Evolutionary conservation across 805 yeast species (phyloP).

Genomic region (Wickerhamomyces hampshirensis): DNA sequence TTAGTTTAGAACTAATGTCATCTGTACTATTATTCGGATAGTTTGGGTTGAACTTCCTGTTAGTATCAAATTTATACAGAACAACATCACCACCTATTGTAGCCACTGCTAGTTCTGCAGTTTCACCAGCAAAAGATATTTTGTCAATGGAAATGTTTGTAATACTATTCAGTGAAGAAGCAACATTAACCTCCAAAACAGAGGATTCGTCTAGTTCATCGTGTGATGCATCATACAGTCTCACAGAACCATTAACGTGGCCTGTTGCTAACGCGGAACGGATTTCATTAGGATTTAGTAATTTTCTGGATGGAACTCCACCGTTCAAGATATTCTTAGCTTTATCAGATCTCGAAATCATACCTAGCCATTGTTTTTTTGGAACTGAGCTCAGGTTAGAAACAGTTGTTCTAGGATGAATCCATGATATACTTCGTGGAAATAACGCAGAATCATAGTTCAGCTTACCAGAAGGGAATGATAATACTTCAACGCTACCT

Average conservation of each 20-base stretch:
- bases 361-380: constrained; percentile 72
- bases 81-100: constrained; percentile 68
- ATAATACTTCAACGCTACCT: constrained; percentile 61
- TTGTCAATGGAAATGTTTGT: constrained; percentile 42
- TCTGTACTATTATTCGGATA: constrained; percentile 10
- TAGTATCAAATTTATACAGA: constrained; percentile 64
- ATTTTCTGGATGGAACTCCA: constrained; percentile 63
- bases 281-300: constrained; percentile 41
- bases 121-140: constrained; percentile 73
- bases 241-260: constrained; percentile 76
- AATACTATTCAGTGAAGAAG: constrained; percentile 42
- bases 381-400: constrained; percentile 53
- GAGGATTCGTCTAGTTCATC: constrained; percentile 61
- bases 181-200: constrained; percentile 55
- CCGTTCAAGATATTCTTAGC: constrained; percentile 59
- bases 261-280: constrained; percentile 74
- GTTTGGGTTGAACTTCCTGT: constrained; percentile 38
- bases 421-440: constrained; percentile 78
- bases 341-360: constrained; percentile 48
- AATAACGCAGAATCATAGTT: constrained; percentile 54
- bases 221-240: constrained; percentile 80
- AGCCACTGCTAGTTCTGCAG: constrained; percentile 70
- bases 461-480: constrained; percentile 50
- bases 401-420: constrained; percentile 65
- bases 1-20: constrained; percentile 27